Base-by-base conservation (phyloP, 805 yeast species). In the Cyberlindnera japonica region DNA sequence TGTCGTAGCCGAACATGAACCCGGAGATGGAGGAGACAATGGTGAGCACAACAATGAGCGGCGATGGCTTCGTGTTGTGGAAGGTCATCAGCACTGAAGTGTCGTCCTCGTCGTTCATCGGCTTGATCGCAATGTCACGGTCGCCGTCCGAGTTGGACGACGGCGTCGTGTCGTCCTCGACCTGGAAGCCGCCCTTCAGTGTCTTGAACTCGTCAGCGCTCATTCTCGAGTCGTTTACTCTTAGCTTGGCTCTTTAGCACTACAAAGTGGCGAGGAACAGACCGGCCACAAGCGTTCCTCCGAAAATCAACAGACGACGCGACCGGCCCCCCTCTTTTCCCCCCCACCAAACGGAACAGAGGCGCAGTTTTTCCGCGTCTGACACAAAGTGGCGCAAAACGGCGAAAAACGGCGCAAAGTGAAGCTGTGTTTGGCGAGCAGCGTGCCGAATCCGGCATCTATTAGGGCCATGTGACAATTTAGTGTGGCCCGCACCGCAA, bases 1-100 rank as follows among this genome's bases (percentile, higher is more conserved):
- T 91, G 62, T 91, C 99, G 58, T 91, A 91, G 51, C 99, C 99
- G 64, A 91, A 91, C 88, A 91, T 79, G 64, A 90, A 88, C 2
- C 98, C 98, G 0, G 96, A 89, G 47, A 91, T 82, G 7, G 96
- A 89, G 0, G 96, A 79, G 20, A 81, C 79, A 37, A 81, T 68
- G 1, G 95, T 85, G 38, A 89, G 63, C 20, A 75, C 63, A 18
- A 88, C 65, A 36, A 89, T 87, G 54, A 85, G 64, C 7, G 69
- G 63, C 10, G 93, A 72, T 3, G 86, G 81, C 42, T 64, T 71
- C 11, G 74, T 70, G 52, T 71, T 70, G 40, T 65, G 64, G 61
- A 75, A 65, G 0, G 74, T 65, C 57, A 71, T 66, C 50, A 72
- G 54, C 32, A 69, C 64, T 4, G 76, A 69, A 1, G 73, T 64